Base-by-base conservation (phyloP, 1,284 basidiomycete species). In the Cryptococcus sp. region DNA sequence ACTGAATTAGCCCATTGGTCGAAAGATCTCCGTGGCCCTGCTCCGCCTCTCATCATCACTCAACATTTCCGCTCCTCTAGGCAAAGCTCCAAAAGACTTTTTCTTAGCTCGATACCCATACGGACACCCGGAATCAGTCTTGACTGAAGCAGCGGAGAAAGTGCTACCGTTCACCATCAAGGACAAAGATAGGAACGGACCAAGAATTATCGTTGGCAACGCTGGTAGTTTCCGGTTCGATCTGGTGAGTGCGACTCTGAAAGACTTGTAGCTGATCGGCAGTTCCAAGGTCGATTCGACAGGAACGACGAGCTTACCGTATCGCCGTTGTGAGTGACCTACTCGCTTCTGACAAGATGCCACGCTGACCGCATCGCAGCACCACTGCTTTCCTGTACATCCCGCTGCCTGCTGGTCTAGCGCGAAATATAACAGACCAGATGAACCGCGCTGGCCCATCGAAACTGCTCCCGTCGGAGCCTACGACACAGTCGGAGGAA, bases 181-280 rank as follows among this genome's bases (percentile, higher is more conserved):
- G 16, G 72, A 78, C 52, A 47, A 63, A 40, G 53, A 67, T 30
- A 42, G 68, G 13, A 63, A 61, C 5, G 67, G 61, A 0, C 55
- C 63, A n/a, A 86, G 84, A 63, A 76, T 90, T 59, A 85, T 90
- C 72, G 84, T 92, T 61, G 81, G 82, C 52, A 88, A 91, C 75
- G 85, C 87, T 1, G 90, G 87, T 17, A 86, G 82, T n/a, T 82
- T 87, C 67, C 84, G 90, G 49, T 91, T 87, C 78, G 86, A 90
- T 67, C 73, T 93, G 16, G 75, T 76, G 49, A 60, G 69, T 66
- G 16, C 49, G 11, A 27, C 38, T 8, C 23, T n/a, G 23, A 16
- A 38, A 27, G 23, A 27, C 20, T 54, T 30, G 54, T 46, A 8
- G 42, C 20, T 13, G 6, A 15, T 43, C 41, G 57, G 20, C 59